Conservation (phyloP, 2,329 filamentous ascomycete species). For the Madurella fahalii region DNA sequence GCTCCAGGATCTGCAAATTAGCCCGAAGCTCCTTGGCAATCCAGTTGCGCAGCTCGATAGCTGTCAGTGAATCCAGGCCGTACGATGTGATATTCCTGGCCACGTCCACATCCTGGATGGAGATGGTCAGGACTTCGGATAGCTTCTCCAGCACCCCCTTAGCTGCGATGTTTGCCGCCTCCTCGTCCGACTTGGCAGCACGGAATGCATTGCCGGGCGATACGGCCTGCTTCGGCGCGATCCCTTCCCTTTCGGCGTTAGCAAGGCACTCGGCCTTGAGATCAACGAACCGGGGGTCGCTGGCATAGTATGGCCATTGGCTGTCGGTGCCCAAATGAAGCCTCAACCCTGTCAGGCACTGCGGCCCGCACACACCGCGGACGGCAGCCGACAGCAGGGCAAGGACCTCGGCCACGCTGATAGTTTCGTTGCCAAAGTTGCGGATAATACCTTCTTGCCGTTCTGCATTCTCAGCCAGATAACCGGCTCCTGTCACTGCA, state of each 20-base stretch:
- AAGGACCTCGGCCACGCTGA: conserved; percentile 51
- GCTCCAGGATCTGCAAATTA: conserved; percentile 27
- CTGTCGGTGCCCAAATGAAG: conserved; percentile 22
- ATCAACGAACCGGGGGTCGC: conserved; percentile 21
- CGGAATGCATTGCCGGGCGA: conserved; percentile 29
- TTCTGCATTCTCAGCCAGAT: conserved; percentile 45
- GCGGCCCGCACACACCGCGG: conserved; percentile 21
- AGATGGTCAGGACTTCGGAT: conserved; percentile 26
- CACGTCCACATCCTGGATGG: conserved; percentile 26
- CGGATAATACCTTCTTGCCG: conserved; percentile 41
- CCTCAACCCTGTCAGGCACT: conserved; percentile 31
- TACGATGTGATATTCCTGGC: conserved; percentile 27
- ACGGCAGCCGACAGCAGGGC: conserved; percentile 45
- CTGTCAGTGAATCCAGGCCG: conserved; percentile 30
- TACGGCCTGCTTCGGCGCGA: conserved; percentile 16
- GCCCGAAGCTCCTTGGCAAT: conserved; percentile 26
- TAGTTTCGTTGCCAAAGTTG: conserved; percentile 41
- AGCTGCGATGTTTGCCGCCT: conserved; percentile 27
- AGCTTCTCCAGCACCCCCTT: conserved; percentile 30
- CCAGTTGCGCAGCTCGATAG: conserved; percentile 31
- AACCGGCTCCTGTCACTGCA: conserved; percentile 46
- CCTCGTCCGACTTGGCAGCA: conserved; percentile 26
- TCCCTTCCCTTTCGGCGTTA: conserved; percentile 19
- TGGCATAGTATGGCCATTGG: conserved; percentile 25
- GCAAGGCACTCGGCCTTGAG: conserved; percentile 25